phyloP scores from a whole-genome alignment of 352 stramenopile species.

The Albugo candida region DNA sequence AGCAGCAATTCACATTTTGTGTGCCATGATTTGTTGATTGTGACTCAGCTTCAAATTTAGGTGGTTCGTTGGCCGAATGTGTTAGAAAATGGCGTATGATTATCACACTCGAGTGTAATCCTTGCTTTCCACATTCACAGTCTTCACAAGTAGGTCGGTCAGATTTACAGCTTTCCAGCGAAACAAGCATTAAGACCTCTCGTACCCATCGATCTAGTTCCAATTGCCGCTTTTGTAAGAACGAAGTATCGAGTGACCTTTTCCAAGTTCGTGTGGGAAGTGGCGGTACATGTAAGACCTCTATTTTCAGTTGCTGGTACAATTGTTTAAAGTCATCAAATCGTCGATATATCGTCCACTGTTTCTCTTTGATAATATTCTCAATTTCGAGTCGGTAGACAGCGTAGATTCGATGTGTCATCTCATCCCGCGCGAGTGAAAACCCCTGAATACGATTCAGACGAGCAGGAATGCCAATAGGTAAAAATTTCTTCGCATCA shows the following conservation, averaged over 20 bases:
- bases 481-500: slow-evolving; percentile 49
- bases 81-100: slow-evolving; percentile 58
- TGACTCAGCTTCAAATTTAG: slow-evolving; percentile 26
- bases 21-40: no score
- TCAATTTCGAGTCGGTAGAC: slow-evolving; percentile 71
- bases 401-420: slow-evolving; percentile 53
- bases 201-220: slow-evolving; percentile 72
- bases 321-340: slow-evolving; percentile 79
- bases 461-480: slow-evolving; percentile 32
- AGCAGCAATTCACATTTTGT: no score
- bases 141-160: slow-evolving; percentile 34
- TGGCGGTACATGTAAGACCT: slow-evolving; percentile 23
- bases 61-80: slow-evolving; percentile 52
- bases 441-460: slow-evolving; percentile 70
- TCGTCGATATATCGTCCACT: slow-evolving; percentile 71
- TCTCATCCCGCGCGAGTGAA: slow-evolving; percentile 41
- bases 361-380: slow-evolving; percentile 70
- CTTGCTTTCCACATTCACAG: slow-evolving; percentile 37
- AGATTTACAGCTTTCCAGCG: slow-evolving; percentile 56
- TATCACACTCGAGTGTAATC: slow-evolving; percentile 39
- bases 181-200: slow-evolving; percentile 64
- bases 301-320: slow-evolving; percentile 58
- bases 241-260: slow-evolving; percentile 61
- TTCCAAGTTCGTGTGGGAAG: slow-evolving; percentile 64
- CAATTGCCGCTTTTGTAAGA: slow-evolving; percentile 64